Evolutionary conservation across 805 yeast species (phyloP), one percentile per base, ranked within the genome.

Genomic region (Teunomyces tritomae): DNA sequence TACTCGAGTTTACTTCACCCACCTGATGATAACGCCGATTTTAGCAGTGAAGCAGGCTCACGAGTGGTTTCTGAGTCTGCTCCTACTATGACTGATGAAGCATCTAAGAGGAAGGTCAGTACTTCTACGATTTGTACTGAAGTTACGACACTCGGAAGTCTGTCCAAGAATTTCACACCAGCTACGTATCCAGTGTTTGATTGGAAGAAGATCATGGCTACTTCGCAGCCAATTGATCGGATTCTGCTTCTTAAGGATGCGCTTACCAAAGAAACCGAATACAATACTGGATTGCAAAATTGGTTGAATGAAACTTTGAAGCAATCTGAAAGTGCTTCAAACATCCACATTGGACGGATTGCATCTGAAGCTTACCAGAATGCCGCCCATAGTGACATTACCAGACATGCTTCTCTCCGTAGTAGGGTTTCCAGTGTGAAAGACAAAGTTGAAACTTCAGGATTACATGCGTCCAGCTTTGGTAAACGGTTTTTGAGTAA

Each of bases 351-450:
- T 43, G 83, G 83, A 0, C 73, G 72, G 14, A 77, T 82, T 51
- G 90, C 85, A 2, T 69, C 78, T 28, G 80, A 77, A 46, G 89
- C 89, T 1, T 84, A 83, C 61, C 82, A 80, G 33, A 82, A 83
- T 56, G 86, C 87, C 1, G 72, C 79, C 5, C 80, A 79, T 55
- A 76, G 71, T 52, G 81, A 81, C 45, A 67, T 76, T 47, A 76
- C 79, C 51, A 67, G 84, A 57, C 57, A 55, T 47, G 71, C 70
- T 46, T 75, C 79, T 24, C 71, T 79, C 5, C 72, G 81, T 51
- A 71, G 72, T 45, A 68, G 62, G 52, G 77, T 70, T 14, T 76
- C 76, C 16, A 76, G 76, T 49, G 81, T 80, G 5, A 76, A 75
- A 55, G 78, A 71, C 54, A 74, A 70, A 56, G 75, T 72, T 44